A percentile compares a stretch with the other conserved stretches of the same genome.
Conservation (phyloP, 1,284 basidiomycete species). For the Ceratobasidium sp. region DNA sequence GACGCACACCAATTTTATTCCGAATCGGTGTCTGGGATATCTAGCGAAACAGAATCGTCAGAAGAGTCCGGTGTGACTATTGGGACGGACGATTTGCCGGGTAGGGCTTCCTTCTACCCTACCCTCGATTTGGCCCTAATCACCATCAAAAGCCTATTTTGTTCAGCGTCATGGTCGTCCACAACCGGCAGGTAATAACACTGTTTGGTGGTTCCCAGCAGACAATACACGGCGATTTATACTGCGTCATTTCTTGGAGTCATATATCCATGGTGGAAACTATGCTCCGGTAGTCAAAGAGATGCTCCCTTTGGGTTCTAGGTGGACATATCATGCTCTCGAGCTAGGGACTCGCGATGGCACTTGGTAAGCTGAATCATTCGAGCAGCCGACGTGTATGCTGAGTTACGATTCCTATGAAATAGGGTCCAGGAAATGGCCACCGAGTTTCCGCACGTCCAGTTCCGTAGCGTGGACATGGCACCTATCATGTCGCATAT, state of each 20-base stretch:
- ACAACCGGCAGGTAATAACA: not conserved
- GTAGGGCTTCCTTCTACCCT: not conserved
- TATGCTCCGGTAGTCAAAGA: not conserved
- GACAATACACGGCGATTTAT: constrained; percentile 20
- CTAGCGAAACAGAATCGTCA: constrained; percentile 13
- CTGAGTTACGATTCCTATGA: too few species aligned
- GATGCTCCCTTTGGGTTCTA: not conserved
- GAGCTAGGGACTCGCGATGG: constrained; percentile 13
- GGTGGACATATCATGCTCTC: not conserved
- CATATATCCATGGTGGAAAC: not conserved
- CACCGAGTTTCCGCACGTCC: constrained; percentile 9
- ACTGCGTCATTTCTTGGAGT: constrained; percentile 9
- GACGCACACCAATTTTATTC: not conserved
- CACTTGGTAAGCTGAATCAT: not conserved
- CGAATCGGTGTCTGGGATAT: constrained; percentile 23
- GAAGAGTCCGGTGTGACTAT: constrained; percentile 20
- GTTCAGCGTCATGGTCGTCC: not conserved
- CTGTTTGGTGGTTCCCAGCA: constrained; percentile 23
- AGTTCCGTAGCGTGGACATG: constrained; percentile 11
- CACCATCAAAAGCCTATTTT: constrained; percentile 13
- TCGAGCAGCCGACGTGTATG: not conserved
- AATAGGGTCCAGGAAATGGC: constrained; percentile 29
- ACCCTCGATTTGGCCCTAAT: too few species aligned
- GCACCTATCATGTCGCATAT: constrained; percentile 13
- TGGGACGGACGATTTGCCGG: constrained; percentile 18